Conservation (phyloP, 2,329 filamentous ascomycete genomes). For the Lachnellula arida region DNA sequence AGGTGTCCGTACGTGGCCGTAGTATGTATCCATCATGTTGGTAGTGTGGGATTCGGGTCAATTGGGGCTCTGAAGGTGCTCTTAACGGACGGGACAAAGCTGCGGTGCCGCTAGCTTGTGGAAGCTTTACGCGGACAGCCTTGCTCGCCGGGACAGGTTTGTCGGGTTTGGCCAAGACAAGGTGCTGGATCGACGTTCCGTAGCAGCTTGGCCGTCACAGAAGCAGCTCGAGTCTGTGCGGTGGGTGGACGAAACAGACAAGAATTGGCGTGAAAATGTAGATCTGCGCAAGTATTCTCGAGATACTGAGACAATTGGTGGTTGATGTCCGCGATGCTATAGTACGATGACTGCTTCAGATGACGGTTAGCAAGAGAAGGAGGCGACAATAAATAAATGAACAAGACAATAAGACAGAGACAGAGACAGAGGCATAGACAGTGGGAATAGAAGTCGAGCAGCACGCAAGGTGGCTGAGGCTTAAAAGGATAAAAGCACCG, state of each 20-base stretch:
- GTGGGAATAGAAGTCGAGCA: neutral
- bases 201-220: conserved; percentile 14
- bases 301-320: conserved; percentile 22
- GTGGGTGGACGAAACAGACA: conserved; percentile 1
- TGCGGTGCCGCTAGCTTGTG: no score
- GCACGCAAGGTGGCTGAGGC: conserved; percentile 27
- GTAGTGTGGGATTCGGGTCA: conserved; percentile 5
- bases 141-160: no score
- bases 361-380: conserved; percentile 22
- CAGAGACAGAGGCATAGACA: no score
- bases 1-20: conserved; percentile 92
- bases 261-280: conserved; percentile 8
- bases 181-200: conserved; percentile 6
- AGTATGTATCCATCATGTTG: conserved; percentile 84
- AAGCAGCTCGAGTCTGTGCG: conserved; percentile 16
- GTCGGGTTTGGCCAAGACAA: neutral
- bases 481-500: conserved; percentile 17
- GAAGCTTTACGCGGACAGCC: no score
- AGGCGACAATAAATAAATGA: no score
- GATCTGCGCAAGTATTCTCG: conserved; percentile 15
- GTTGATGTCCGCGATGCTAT: conserved; percentile 13
- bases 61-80: conserved; percentile 1
- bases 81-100: neutral
- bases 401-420: no score
- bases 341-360: conserved; percentile 21